Evolutionary conservation across 768 basidiomycete species (phyloP).

Genomic region (Amylocystis lapponica): DNA sequence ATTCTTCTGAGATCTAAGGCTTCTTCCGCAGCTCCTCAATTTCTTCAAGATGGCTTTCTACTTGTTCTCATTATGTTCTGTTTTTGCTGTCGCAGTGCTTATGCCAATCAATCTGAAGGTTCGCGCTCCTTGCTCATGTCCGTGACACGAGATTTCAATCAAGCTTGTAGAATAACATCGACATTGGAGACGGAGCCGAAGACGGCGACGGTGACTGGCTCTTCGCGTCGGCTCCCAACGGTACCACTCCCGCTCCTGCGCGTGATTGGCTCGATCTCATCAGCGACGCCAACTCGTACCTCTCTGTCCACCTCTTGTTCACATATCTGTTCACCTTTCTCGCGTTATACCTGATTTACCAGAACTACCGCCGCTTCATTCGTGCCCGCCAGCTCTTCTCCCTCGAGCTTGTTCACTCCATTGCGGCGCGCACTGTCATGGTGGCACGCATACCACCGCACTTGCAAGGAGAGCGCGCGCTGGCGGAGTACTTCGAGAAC

Average conservation of each 20-base stretch:
- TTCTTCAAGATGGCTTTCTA: constrained; percentile 96
- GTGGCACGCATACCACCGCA: constrained; percentile 81
- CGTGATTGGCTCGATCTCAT: constrained; percentile 83
- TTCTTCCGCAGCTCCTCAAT: constrained; percentile 72
- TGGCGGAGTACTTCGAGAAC: constrained; percentile 92
- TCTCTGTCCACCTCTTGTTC: constrained; percentile 85
- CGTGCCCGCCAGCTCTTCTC: constrained; percentile 91
- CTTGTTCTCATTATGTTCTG: constrained; percentile 80
- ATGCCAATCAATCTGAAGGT: constrained; percentile 96
- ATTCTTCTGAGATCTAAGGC: not conserved
- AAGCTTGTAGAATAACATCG: constrained; percentile 60
- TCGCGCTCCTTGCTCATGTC: constrained; percentile 19
- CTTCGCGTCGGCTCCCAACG: constrained; percentile 24
- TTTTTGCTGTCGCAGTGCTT: constrained; percentile 77
- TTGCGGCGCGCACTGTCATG: constrained; percentile 90
- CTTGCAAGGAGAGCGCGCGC: constrained; percentile 74
- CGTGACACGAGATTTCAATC: not conserved
- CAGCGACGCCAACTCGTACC: constrained; percentile 84
- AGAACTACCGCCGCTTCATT: constrained; percentile 85
- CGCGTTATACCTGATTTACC: constrained; percentile 79
- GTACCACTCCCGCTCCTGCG: constrained; percentile 8
- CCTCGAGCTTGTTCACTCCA: constrained; percentile 90
- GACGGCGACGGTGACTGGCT: constrained; percentile 41
- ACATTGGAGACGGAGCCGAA: constrained; percentile 47
- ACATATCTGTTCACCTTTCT: constrained; percentile 91